Evolutionary conservation across 2,329 filamentous ascomycete species (phyloP).

Genomic region (Bipolaris oryzae): DNA sequence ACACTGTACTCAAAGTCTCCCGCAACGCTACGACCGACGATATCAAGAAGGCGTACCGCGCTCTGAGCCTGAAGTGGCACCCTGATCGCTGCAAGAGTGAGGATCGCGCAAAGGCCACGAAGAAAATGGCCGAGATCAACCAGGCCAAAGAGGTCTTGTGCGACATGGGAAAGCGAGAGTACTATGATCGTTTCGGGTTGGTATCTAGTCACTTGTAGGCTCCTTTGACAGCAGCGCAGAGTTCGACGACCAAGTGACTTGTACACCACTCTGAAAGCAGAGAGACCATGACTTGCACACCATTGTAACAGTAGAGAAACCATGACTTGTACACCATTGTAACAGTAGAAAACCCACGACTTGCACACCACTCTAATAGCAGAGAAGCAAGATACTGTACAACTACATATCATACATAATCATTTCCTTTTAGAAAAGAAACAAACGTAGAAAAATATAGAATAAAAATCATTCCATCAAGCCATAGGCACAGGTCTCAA

Average conservation of each 20-base stretch:
- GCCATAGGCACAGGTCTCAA: conserved; percentile 61
- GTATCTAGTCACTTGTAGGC: neutral
- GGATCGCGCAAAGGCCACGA: conserved; percentile 22
- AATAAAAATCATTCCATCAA: conserved; percentile 13
- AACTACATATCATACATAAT: neutral
- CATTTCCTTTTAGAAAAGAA: neutral
- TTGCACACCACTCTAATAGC: no score
- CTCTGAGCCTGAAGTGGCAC: conserved; percentile 91
- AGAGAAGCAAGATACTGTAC: neutral
- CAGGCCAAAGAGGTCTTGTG: conserved; percentile 26
- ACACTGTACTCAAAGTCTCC: conserved; percentile 77
- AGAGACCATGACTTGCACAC: no score
- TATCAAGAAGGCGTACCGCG: conserved; percentile 96
- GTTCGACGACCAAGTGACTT: no score
- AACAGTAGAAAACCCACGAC: neutral
- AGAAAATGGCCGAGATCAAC: conserved; percentile 33
- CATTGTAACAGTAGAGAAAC: neutral
- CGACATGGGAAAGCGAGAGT: conserved; percentile 15
- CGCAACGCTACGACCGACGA: conserved; percentile 76
- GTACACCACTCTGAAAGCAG: no score
- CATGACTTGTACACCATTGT: no score
- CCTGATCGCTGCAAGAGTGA: conserved; percentile 64
- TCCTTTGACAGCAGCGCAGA: no score
- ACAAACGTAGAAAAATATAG: no score
- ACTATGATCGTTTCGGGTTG: conserved; percentile 26